phyloP scores from a whole-genome alignment of 73 alveolate genomes.

The Paramecium sexaurelia region DNA sequence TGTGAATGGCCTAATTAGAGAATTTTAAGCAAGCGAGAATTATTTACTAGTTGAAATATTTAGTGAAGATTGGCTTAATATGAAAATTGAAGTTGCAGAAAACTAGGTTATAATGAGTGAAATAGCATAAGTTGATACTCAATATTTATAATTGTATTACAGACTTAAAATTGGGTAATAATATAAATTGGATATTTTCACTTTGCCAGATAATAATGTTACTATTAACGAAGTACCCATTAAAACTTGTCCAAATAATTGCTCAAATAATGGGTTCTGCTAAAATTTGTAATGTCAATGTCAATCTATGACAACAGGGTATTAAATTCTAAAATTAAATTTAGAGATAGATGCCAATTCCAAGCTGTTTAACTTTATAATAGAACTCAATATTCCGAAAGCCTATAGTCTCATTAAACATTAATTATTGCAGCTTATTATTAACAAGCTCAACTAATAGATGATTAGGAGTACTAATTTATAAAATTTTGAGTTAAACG shows the following conservation, averaged over 20 bases:
- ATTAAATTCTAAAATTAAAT: not conserved
- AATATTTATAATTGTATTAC: not conserved
- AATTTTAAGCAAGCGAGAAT: not conserved
- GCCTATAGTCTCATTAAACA: not conserved
- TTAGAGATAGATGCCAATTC: conserved; percentile 11
- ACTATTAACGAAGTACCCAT: not conserved
- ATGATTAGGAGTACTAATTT: not conserved
- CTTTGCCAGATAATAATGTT: not conserved
- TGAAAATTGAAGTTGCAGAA: conserved; percentile 15
- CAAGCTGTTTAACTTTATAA: not conserved
- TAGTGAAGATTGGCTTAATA: not conserved
- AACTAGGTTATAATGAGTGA: not conserved
- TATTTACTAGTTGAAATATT: not conserved
- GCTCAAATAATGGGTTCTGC: not conserved
- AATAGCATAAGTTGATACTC: not conserved
- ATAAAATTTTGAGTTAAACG: not conserved
- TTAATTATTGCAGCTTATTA: not conserved
- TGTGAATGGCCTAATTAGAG: not conserved
- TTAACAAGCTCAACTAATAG: not conserved
- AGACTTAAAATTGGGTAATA: not conserved
- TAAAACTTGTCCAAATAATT: not conserved
- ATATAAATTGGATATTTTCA: conserved; percentile 2
- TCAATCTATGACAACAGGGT: not conserved
- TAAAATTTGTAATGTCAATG: not conserved
- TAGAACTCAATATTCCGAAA: not conserved